phyloP scores from a whole-genome alignment of 768 basidiomycete species.

The Boletus rubescentipes region DNA sequence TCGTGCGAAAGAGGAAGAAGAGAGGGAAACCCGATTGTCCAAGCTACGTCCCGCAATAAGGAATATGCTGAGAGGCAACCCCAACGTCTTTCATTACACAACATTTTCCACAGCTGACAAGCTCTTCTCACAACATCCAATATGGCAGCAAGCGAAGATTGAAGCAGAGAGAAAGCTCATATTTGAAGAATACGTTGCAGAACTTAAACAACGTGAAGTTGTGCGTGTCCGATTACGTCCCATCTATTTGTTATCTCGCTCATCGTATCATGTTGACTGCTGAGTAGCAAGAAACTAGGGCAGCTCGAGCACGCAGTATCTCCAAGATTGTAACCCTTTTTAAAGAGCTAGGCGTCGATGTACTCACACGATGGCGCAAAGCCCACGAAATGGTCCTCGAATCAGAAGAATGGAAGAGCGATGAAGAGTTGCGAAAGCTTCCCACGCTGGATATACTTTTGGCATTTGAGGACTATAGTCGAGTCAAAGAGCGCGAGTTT shows the following conservation, averaged over 20 bases:
- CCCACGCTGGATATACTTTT: slow-evolving; percentile 90
- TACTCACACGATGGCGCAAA: slow-evolving; percentile 89
- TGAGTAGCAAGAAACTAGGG: slow-evolving; percentile 72
- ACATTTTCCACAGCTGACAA: slow-evolving; percentile 88
- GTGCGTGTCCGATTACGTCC: slow-evolving; percentile 44
- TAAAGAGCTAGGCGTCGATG: slow-evolving; percentile 85
- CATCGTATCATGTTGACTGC: slow-evolving; percentile 3
- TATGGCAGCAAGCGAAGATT: slow-evolving; percentile 86
- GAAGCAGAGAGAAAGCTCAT: slow-evolving; percentile 84
- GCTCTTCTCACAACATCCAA: slow-evolving; percentile 81
- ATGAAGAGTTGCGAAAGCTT: slow-evolving; percentile 74
- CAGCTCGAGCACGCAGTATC: slow-evolving; percentile 74
- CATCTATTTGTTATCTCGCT: background rate
- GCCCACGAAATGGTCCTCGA: slow-evolving; percentile 76
- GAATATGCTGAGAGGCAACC: slow-evolving; percentile 84
- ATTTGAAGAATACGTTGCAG: slow-evolving; percentile 88
- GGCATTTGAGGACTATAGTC: slow-evolving; percentile 92
- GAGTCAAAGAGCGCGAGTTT: slow-evolving; percentile 86
- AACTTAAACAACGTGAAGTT: slow-evolving; percentile 86
- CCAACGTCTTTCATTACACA: slow-evolving; percentile 87
- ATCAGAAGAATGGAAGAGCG: slow-evolving; percentile 76
- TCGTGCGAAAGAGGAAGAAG: slow-evolving; percentile 81
- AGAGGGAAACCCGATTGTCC: slow-evolving; percentile 76
- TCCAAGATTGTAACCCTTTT: slow-evolving; percentile 82
- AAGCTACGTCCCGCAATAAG: slow-evolving; percentile 85